Evolutionary conservation across 2,329 filamentous ascomycete species (phyloP), one percentile per base, ranked within the genome.

Genomic region (Monosporascus cannonballus): DNA sequence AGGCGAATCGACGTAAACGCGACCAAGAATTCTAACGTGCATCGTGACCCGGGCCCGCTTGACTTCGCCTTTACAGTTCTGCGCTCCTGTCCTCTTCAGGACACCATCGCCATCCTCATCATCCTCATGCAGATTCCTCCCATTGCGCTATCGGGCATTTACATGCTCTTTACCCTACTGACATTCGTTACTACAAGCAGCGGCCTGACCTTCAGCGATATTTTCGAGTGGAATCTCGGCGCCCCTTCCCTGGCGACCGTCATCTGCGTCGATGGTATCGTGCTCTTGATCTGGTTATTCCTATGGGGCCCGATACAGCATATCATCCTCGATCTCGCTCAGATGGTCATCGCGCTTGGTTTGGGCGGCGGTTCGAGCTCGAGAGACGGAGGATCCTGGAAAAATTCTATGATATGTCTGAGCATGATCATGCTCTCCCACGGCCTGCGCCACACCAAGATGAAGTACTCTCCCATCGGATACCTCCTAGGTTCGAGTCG

Each of bases 81-180:
- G 68, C 85, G 85, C 64, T 90, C 91, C 50, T 93, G 92, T 64
- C 93, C 93, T 51, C 84, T 96, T 67, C 89, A 90, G 74, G 93
- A 97, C 74, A 96, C 93, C 56, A 90, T 96, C 72, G 91, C 93
- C 68, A 96, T 97, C 65, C 84, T 97, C 69, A 96, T 96, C 72
- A 89, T 96, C 64, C 83, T 97, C 61, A 88, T 96, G 72, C 92
- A 96, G 68, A 84, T 96, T 9, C 92, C 93, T 30, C 90, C 92
- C 22, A 86, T 93, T 64, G 85, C 93, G 54, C 80, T 96, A 64
- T 93, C 91, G 58, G 79, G 90, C 69, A 90, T 96, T 64, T 95
- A 96, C 71, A 86, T 91, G 67, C 81, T 96, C 60, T 97, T 96
- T 73, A 91, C 93, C 61, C 86, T 91, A 59, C 81, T 96, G 67